Evolutionary conservation across 1,139 yeast genomes (phyloP).

Genomic region (Protomyces inundatus): DNA sequence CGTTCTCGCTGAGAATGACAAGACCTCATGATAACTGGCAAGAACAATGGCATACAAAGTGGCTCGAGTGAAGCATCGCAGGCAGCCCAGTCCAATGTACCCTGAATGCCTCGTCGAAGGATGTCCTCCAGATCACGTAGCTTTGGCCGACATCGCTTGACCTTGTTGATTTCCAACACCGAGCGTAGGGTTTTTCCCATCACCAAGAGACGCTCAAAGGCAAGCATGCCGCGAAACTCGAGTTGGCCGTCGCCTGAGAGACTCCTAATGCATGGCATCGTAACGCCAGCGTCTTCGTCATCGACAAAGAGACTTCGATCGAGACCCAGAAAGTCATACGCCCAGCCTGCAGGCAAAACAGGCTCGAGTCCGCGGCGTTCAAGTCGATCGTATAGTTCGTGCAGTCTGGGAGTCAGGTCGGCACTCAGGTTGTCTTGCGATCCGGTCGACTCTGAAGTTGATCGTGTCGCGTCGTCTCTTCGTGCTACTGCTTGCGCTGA

Average conservation of each 20-base stretch:
- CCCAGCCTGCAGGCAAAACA: constrained; percentile 25
- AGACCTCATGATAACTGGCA: neutral
- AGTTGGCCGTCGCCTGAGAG: neutral
- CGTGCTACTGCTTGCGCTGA: no score
- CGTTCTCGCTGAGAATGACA: neutral
- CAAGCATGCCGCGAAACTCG: constrained; percentile 24
- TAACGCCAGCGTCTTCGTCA: neutral
- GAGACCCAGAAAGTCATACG: constrained; percentile 21
- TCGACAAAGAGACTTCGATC: constrained; percentile 9
- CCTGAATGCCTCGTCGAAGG: neutral
- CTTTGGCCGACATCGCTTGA: neutral
- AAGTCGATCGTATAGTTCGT: constrained; percentile 2
- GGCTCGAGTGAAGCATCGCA: neutral
- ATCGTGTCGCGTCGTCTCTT: no score
- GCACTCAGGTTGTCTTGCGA: no score
- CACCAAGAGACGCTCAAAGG: constrained; percentile 15
- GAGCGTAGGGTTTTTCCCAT: constrained; percentile 18
- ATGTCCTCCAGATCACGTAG: neutral
- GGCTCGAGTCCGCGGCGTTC: constrained; percentile 20
- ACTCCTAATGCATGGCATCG: neutral
- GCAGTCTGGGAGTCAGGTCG: constrained; percentile 5
- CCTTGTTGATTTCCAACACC: neutral
- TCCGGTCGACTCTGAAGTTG: no score
- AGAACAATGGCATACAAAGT: neutral
- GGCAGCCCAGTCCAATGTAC: constrained; percentile 4